A percentile compares a stretch with the other conserved stretches of the same genome.
Conservation (phyloP, 306 rosid species). For the Quercus rubra region DNA sequence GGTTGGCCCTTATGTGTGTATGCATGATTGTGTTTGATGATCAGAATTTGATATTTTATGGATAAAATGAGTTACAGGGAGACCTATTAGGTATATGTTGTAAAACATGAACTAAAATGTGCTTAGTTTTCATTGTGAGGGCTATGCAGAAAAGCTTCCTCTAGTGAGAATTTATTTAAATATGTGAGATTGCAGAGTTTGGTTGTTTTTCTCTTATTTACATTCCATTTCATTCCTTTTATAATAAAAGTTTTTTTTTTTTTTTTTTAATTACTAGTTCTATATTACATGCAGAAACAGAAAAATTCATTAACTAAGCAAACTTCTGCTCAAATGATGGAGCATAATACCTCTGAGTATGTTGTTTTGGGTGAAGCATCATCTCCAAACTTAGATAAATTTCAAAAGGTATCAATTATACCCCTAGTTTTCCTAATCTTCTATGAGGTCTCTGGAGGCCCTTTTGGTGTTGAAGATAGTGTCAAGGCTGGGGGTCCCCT, state of each 20-base stretch:
- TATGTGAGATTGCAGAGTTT: too few relatives aligned
- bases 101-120: too few relatives aligned
- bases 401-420: constrained; percentile 23
- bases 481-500: constrained; percentile 66
- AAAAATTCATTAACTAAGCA: not conserved
- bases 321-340: constrained; percentile 16
- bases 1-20: not conserved
- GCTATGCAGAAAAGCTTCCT: too few relatives aligned
- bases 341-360: constrained; percentile 20
- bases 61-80: not conserved
- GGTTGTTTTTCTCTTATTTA: too few relatives aligned
- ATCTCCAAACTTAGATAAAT: constrained; percentile 7
- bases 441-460: constrained; percentile 70
- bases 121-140: too few relatives aligned
- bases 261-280: not conserved
- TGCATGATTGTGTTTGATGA: not conserved
- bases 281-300: constrained; percentile 5
- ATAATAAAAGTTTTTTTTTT: not conserved
- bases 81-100: too few relatives aligned
- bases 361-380: constrained; percentile 12
- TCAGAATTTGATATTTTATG: not conserved
- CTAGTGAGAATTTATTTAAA: too few relatives aligned
- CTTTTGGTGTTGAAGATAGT: constrained; percentile 62
- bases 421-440: constrained; percentile 58
- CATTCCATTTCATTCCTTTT: too few relatives aligned